These are phyloP conservation scores for Debaryomyces fabryi DNA, from an alignment of 1,139 yeast genomes.

Conservation along the genomic window DNA sequence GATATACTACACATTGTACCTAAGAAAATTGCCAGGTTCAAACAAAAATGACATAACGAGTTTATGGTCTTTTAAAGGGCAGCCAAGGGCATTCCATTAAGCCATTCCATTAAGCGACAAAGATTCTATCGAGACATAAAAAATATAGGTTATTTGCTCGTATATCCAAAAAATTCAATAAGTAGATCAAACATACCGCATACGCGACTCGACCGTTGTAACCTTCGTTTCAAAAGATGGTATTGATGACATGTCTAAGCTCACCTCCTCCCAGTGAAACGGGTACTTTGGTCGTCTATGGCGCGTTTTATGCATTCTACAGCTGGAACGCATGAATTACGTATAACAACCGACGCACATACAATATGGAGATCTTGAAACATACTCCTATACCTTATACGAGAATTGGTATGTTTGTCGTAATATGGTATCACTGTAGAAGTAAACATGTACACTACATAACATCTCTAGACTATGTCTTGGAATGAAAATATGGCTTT, in stretches of 20 bases:
- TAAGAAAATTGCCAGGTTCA: too few species aligned
- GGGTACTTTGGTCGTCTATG: not conserved
- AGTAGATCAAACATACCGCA: not conserved
- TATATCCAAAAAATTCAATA: not conserved
- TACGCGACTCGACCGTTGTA: not conserved
- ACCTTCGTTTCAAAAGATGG: not conserved
- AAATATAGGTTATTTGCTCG: not conserved
- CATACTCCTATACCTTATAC: not conserved
- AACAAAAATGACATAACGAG: too few species aligned
- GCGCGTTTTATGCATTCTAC: not conserved
- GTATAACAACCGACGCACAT: not conserved
- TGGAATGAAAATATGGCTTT: not conserved
- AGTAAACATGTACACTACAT: not conserved
- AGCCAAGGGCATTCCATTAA: not conserved
- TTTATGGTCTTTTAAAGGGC: too few species aligned
- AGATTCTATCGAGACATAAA: not conserved
- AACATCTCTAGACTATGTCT: not conserved
- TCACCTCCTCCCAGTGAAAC: not conserved
- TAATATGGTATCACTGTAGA: not conserved
- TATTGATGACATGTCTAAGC: not conserved
- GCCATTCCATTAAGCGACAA: not conserved
- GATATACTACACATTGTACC: too few species aligned
- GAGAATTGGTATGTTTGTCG: not conserved
- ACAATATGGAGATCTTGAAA: not conserved
- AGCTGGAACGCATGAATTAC: not conserved